Evolutionary conservation across 176 grass and related monocot species (phyloP), one percentile per base, ranked within the genome.

Genomic region (Oryza punctata): DNA sequence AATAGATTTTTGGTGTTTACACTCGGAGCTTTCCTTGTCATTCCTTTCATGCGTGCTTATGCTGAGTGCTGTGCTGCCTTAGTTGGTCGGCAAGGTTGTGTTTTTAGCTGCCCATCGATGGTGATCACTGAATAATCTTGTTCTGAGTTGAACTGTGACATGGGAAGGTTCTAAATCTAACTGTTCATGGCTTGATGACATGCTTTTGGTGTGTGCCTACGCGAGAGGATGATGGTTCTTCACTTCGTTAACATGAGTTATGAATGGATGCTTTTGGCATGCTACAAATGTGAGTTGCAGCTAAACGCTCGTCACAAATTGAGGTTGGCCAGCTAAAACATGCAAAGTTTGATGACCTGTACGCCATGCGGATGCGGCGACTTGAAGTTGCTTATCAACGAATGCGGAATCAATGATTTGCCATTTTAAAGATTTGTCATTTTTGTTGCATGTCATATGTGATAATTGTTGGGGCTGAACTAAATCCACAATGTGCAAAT

Each of bases 41-140:
- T 40, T 13, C 26, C 35, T 47, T 10, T 26, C n/a, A 15, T 28
- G 15, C 38, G 69, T 78, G 21, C 32, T 81, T 44, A 28, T 27
- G 73, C 27, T 43, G 25, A 60, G 45, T 73, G 65, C 6, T 61
- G 57, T 38, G 27, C 67, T 84, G 73, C 70, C 65, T 11, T 57
- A 0, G 52, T 45, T 81, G 60, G 35, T 9, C 7, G 7, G 61
- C 67, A 6, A 23, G 65, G 61, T 33, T 73, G 24, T 69, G 69
- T 57, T 72, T 78, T 84, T 69, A 43, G 70, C 21, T 81, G 65
- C 40, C 21, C 59, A 86, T 14, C 28, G 28, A n/a, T 54, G 30
- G 59, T 25, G 41, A 57, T 60, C 65, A 57, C 37, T 63, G 40
- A 81, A 63, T 85, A 70, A 72, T 46, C 30, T 49, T 30, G 54